Conservation (phyloP, 345 rosid species). For the Dovyalis caffra region DNA sequence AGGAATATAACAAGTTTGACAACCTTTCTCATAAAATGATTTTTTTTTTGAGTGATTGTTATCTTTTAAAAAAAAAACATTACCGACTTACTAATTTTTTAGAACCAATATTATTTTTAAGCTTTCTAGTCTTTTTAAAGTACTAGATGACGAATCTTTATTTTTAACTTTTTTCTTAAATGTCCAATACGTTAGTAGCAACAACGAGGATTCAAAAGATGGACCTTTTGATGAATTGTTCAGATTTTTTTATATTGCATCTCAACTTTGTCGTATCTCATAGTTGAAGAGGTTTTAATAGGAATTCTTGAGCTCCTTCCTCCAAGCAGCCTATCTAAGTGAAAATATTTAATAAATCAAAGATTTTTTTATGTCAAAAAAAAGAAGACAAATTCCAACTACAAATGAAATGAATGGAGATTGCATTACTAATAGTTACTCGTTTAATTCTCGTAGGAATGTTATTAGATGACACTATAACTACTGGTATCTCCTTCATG, state of each 20-base stretch:
- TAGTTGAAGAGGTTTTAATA: conserved; percentile 15
- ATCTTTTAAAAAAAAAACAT: too few species aligned
- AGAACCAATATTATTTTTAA: too few species aligned
- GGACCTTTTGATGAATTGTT: conserved; percentile 1
- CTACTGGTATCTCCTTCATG: conserved; percentile 28
- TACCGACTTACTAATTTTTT: too few species aligned
- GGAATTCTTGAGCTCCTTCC: conserved; percentile 24
- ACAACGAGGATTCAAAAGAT: too few species aligned
- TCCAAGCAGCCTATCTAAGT: conserved; percentile 24
- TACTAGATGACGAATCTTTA: too few species aligned
- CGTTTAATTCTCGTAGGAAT: conserved; percentile 21
- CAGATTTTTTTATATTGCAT: not conserved
- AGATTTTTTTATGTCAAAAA: too few species aligned
- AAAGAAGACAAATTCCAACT: not conserved
- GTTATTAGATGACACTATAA: conserved; percentile 36
- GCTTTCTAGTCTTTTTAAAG: too few species aligned
- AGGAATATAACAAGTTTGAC: too few species aligned
- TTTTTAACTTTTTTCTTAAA: too few species aligned
- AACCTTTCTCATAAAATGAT: too few species aligned
- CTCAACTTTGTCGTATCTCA: conserved; percentile 17
- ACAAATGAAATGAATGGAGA: not conserved
- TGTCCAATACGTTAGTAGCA: too few species aligned
- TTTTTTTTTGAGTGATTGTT: too few species aligned
- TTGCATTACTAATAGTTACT: not conserved
- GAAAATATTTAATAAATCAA: not conserved